Base-by-base conservation (phyloP, 2,329 filamentous ascomycete species). In the Fusarium tjaetaba region DNA sequence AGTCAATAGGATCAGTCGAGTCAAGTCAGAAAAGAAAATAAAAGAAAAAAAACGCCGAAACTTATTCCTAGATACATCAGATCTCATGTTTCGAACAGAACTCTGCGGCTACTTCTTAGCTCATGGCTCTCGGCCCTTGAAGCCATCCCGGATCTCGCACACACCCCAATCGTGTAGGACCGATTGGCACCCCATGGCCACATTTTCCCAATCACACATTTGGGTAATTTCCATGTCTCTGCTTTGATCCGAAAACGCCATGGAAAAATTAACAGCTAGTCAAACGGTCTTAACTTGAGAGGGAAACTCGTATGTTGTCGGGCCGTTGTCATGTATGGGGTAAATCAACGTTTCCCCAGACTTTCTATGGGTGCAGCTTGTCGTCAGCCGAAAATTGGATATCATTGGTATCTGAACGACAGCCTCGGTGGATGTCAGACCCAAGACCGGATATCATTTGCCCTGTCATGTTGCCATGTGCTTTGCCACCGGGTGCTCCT, bases 121-220 rank as follows among this genome's bases (percentile, higher is more conserved):
- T 53, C 49, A 49, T 57, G n/a, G 48, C 36, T 48, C 45, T 55
- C 38, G 28, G 56, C 43, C 52, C 57, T 41, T 28, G 22, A 67
- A 68, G 62, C 71, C 45, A 64, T 71, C 62, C 41, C 45, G 38
- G 49, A 41, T 56, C 45, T 70, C n/a, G 30, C 49, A 52, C 49
- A 52, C 61, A 58, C 60, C 60, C 49, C 55, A 60, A 42, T 46
- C 32, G 36, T 53, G 52, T 68, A 73, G 67, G 71, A 72, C 71
- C 67, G 62, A 73, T 65, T 74, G 48, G 58, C 62, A 58, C 41
- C 51, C 62, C 41, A 68, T 55, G 55, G 53, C 43, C 57, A 59
- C 51, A 28, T 36, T 61, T 61, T 60, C 46, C 64, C 58, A 48
- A 39, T 51, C 41, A 42, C 46, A 55, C 48, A 41, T 41, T 34